Evolutionary conservation across 139 green algal species (phyloP).

Genomic region (Pleodorina starrii): DNA sequence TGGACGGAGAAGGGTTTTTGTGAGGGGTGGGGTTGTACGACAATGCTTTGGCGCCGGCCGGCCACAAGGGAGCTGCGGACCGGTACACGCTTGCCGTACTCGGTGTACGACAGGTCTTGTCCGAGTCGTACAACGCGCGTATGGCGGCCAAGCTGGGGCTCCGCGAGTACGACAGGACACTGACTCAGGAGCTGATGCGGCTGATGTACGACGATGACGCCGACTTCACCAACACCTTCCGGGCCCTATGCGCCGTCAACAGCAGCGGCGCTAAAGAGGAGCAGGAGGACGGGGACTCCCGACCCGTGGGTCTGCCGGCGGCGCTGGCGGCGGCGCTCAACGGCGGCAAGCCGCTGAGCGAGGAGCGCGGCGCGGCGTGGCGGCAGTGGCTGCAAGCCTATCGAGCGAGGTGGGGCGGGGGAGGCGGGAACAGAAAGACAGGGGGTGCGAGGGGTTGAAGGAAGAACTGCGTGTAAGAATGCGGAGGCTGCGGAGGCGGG

Average conservation of each 20-base stretch:
- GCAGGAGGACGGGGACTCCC: neutral
- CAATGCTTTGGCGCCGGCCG: too few species aligned
- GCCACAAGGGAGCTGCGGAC: too few species aligned
- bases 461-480: too few species aligned
- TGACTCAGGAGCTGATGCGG: conserved; percentile 70
- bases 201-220: conserved; percentile 75
- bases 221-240: conserved; percentile 87
- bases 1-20: too few species aligned
- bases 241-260: conserved; percentile 47
- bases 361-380: conserved; percentile 71
- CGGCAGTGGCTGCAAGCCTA: conserved; percentile 76
- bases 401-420: conserved; percentile 30
- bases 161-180: conserved; percentile 68
- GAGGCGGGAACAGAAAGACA: too few species aligned
- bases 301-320: conserved; percentile 31
- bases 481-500: too few species aligned
- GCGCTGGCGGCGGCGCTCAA: conserved; percentile 27
- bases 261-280: neutral
- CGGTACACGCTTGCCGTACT: too few species aligned
- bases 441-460: too few species aligned
- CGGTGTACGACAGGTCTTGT: conserved; percentile 70
- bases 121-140: conserved; percentile 64
- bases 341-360: conserved; percentile 11
- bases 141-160: conserved; percentile 88
- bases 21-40: too few species aligned